Evolutionary conservation across 495 filamentous ascomycete species (phyloP), one percentile per base, ranked within the genome.

Genomic region (Hypoxylon trugodes): DNA sequence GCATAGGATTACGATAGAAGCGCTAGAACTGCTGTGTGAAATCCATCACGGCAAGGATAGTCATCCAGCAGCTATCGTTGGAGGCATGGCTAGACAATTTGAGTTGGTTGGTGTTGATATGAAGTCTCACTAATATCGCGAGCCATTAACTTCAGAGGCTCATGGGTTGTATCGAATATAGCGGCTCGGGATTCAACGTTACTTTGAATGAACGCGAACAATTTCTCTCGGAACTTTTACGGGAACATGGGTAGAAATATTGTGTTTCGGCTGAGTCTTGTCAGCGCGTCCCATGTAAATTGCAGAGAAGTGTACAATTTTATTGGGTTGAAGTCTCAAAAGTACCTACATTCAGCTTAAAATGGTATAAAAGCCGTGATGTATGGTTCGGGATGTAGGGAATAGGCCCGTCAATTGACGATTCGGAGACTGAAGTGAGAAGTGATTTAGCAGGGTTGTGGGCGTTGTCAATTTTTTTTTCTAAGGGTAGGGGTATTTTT

Each of bases 221-320:
- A 33, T 33, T 32, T 57, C 30, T 33, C 13, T 59, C 22, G 61
- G 33, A 58, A 38, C 13, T 55, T 55, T 30, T 12, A 41, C 12
- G 19, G 42, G 19, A 53, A 26, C 37, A 51, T 40, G 42, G 61
- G 19, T 50, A 25, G 45, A 30, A 26, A 43, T 19, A 9, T 10
- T 13, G 36, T 32, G 49, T 66, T 61, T 28, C 33, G 35, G 26
- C 36, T 19, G 32, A 50, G 18, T 26, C 56, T 36, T 37, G 46
- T 53, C 63, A 67, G 33, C 58, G 13, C 13, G 53, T 62, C 24
- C 52, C 58, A 38, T 50, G 28, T 63, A 57, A 18, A 63, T 56
- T 56, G 50, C n/a, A 55, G 33, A 52, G 8, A 49, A 3, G 22
- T 49, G 16, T 41, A 33, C 33, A 42, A 18, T n/a, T 49, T 26